Evolutionary conservation across 805 yeast genomes (phyloP).

Genomic region (Ogataea glucozyma): DNA sequence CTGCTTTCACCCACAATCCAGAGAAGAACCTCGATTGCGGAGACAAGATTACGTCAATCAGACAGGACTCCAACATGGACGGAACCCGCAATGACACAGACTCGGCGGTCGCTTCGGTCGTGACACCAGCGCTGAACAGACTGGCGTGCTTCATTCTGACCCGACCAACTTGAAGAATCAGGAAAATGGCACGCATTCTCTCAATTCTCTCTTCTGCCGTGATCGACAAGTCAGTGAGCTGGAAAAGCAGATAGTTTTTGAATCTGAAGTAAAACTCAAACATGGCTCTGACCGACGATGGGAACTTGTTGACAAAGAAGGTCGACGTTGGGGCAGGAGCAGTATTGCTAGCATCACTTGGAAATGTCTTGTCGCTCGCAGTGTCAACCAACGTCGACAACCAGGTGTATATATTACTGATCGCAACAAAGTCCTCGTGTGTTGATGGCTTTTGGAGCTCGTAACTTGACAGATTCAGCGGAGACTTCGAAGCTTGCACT

Average conservation of each 20-base stretch:
- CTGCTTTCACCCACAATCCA: slow-evolving; percentile 67
- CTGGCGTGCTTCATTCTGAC: slow-evolving; percentile 63
- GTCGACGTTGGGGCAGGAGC: neutral
- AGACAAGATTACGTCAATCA: slow-evolving; percentile 69
- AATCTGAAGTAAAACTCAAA: slow-evolving; percentile 68
- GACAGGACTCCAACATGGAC: slow-evolving; percentile 79
- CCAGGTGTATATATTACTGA: slow-evolving; percentile 73
- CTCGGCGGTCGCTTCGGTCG: slow-evolving; percentile 19
- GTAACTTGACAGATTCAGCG: slow-evolving; percentile 58
- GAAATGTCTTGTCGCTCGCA: slow-evolving; percentile 28
- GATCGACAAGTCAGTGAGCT: slow-evolving; percentile 64
- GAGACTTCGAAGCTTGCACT: slow-evolving; percentile 57
- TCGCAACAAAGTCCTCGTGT: slow-evolving; percentile 55
- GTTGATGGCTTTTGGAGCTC: slow-evolving; percentile 41
- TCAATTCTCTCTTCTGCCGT: slow-evolving; percentile 59
- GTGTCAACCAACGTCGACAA: slow-evolving; percentile 55
- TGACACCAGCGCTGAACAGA: slow-evolving; percentile 36
- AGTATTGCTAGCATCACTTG: slow-evolving; percentile 18
- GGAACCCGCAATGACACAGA: slow-evolving; percentile 62
- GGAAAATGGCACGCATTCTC: slow-evolving; percentile 67
- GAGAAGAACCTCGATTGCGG: slow-evolving; percentile 79
- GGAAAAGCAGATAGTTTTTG: slow-evolving; percentile 60
- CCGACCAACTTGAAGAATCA: slow-evolving; percentile 63
- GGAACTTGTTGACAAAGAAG: slow-evolving; percentile 49
- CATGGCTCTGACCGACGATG: slow-evolving; percentile 65